phyloP scores from a whole-genome alignment of 192 early-diverging fungal genomes.

The Rhizophagus clarus region DNA sequence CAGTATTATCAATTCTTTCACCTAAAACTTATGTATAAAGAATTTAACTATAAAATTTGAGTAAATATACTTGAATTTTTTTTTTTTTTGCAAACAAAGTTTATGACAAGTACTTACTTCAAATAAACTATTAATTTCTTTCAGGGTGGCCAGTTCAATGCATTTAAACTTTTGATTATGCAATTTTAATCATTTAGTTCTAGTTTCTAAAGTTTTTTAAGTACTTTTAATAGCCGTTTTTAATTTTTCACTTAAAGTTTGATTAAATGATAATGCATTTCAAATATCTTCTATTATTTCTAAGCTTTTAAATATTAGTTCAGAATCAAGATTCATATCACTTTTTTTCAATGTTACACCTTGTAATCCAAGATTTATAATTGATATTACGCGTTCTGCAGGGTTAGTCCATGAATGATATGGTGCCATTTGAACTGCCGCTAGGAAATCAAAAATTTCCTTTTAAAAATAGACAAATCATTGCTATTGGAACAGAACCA shows the following conservation, averaged over 20 bases:
- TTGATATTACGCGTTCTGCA: neutral
- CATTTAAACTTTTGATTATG: constrained; percentile 3
- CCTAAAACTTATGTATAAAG: neutral
- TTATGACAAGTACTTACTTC: neutral
- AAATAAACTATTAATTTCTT: neutral
- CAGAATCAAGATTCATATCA: neutral
- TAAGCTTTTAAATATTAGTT: neutral
- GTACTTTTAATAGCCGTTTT: neutral
- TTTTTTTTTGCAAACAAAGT: neutral
- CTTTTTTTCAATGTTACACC: neutral
- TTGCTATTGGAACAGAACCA: neutral
- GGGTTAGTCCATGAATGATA: neutral
- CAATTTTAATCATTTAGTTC: neutral
- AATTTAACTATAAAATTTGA: neutral
- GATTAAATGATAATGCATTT: neutral
- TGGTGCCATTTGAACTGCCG: neutral
- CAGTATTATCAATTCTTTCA: too few relatives aligned
- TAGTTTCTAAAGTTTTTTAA: neutral
- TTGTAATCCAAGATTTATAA: neutral
- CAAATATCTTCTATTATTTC: neutral
- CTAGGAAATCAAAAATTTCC: neutral
- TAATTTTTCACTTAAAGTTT: neutral
- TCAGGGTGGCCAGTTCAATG: neutral
- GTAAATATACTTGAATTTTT: neutral
- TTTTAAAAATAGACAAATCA: neutral